Conservation (phyloP, 2,329 filamentous ascomycete genomes). For the Paraphaeosphaeria sporulosa region DNA sequence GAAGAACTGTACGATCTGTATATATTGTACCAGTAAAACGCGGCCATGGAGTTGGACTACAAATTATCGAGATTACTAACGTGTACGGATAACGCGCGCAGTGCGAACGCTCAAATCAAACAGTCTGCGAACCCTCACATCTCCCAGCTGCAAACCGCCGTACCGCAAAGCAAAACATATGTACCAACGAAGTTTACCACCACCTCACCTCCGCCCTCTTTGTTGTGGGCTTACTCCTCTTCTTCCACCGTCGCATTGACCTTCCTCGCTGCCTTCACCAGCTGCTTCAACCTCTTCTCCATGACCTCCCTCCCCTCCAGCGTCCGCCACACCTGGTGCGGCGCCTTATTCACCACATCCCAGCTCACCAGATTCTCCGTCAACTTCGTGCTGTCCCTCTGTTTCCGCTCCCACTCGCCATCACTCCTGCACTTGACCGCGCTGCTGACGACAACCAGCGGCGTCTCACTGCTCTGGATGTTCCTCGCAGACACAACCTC, state of each 20-base stretch:
- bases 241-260: conserved; percentile 12
- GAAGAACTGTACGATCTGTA: conserved; percentile 7
- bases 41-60: background rate
- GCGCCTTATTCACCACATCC: conserved; percentile 86
- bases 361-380: conserved; percentile 81
- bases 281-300: conserved; percentile 77
- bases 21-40: conserved; percentile 5
- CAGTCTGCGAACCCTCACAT: background rate
- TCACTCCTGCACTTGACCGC: conserved; percentile 73
- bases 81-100: background rate
- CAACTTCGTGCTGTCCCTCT: conserved; percentile 81
- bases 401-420: conserved; percentile 80
- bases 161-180: background rate
- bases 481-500: conserved; percentile 80
- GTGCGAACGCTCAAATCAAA: background rate
- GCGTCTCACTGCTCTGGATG: conserved; percentile 79
- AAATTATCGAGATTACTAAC: background rate
- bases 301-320: conserved; percentile 74
- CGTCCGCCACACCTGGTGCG: conserved; percentile 86
- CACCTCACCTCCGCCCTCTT: background rate
- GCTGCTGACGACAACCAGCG: conserved; percentile 83
- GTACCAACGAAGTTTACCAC: background rate
- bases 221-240: background rate
- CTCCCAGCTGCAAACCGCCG: background rate
- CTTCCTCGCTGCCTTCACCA: conserved; percentile 60